These are phyloP conservation scores for Eucalyptus cloeziana DNA, from an alignment of 345 rosid genomes.

Conservation along the genomic window DNA sequence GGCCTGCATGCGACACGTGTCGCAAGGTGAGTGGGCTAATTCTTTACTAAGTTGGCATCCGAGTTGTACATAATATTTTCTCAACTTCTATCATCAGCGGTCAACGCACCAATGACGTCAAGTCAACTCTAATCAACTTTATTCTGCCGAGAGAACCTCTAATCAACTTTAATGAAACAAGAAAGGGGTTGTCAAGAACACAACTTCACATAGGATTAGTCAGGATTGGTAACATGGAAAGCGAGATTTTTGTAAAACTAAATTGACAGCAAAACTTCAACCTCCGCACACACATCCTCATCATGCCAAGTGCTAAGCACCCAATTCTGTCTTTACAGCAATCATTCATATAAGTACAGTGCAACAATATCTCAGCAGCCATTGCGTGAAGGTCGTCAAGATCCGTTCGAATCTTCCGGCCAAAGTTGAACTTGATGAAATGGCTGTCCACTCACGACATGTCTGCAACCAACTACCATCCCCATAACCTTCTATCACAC, in stretches of 20 bases:
- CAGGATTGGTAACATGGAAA: background rate
- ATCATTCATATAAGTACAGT: background rate
- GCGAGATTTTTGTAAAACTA: background rate
- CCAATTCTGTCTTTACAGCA: background rate
- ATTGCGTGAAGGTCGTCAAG: no score
- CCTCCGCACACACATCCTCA: background rate
- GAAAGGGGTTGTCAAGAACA: background rate
- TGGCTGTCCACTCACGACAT: background rate
- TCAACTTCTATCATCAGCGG: no score
- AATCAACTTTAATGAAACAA: background rate
- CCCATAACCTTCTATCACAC: no score
- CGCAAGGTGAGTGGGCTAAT: no score
- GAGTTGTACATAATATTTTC: no score
- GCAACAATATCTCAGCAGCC: background rate
- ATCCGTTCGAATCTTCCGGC: background rate
- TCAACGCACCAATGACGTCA: background rate
- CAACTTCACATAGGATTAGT: background rate
- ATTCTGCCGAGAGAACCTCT: background rate
- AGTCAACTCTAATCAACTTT: background rate
- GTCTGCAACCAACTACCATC: no score
- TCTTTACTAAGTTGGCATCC: no score
- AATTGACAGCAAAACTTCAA: background rate
- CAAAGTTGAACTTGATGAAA: background rate
- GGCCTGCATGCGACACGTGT: no score
- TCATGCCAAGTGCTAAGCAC: background rate